phyloP scores from a whole-genome alignment of 208 protist species.

The Acanthamoeba royreba region DNA sequence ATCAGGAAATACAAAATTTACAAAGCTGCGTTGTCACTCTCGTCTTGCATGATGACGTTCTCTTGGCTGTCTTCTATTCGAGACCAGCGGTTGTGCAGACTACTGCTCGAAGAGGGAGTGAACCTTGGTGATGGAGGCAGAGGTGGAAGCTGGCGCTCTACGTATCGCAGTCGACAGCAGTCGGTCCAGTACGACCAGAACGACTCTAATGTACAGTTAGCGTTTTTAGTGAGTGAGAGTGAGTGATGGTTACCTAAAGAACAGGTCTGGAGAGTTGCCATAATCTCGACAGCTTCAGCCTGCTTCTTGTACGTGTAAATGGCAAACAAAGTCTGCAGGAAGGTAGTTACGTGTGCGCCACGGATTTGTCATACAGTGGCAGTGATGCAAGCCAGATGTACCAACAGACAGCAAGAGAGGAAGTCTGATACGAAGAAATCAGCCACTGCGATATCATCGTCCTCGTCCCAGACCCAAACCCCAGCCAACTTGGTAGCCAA shows the following conservation, averaged over 20 bases:
- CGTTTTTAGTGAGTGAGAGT: not conserved
- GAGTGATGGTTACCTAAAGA: not conserved
- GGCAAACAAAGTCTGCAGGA: not conserved
- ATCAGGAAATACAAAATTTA: no score
- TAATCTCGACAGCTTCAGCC: not conserved
- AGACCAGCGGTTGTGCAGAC: no score
- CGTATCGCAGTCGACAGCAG: not conserved
- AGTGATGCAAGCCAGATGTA: not conserved
- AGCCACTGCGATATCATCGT: not conserved
- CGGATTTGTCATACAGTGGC: not conserved
- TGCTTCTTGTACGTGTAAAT: not conserved
- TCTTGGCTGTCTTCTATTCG: no score
- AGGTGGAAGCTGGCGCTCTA: not conserved
- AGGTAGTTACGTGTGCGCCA: not conserved
- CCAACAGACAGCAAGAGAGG: not conserved
- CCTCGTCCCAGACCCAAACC: not conserved
- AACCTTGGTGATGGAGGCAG: no score
- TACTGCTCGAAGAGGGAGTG: not conserved
- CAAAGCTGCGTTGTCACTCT: no score
- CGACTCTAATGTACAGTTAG: not conserved
- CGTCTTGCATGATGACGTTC: no score
- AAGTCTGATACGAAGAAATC: not conserved
- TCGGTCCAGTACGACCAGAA: not conserved
- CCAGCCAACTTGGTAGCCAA: not conserved
- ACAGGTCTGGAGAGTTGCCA: not conserved